These are phyloP conservation scores for Ascochyta rabiei DNA, from an alignment of 2,329 filamentous ascomycete species.

Conservation along the genomic window DNA sequence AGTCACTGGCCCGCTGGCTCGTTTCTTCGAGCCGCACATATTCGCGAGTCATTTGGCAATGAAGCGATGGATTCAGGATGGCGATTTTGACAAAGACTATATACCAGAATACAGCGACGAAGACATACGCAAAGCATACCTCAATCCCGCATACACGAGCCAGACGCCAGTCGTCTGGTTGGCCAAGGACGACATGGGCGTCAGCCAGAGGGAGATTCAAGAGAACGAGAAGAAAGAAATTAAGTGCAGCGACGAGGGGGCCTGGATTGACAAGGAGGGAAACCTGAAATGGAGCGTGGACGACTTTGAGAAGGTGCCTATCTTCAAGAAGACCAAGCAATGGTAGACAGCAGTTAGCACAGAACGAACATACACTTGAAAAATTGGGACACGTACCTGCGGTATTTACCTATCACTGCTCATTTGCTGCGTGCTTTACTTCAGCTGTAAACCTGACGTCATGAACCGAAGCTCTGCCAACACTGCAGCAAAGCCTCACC, in stretches of 20 bases:
- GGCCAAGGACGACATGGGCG: conserved; percentile 40
- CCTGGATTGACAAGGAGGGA: conserved; percentile 42
- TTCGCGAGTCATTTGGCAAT: conserved; percentile 44
- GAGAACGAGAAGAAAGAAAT: conserved; percentile 40
- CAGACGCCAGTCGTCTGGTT: conserved; percentile 44
- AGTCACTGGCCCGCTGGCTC: conserved; percentile 38
- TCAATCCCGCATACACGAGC: conserved; percentile 44
- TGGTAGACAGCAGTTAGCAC: conserved; percentile 26
- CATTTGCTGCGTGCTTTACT: neutral
- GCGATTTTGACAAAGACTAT: conserved; percentile 39
- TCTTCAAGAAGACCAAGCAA: conserved; percentile 38
- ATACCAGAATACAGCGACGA: conserved; percentile 43
- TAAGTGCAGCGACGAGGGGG: conserved; percentile 39
- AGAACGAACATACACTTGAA: neutral
- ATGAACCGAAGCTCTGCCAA: conserved; percentile 1
- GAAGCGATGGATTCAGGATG: conserved; percentile 42
- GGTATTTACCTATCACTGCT: no score
- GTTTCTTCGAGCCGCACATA: conserved; percentile 45
- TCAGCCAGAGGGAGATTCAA: conserved; percentile 38
- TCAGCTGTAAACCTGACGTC: conserved; percentile 1
- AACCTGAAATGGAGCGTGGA: conserved; percentile 39
- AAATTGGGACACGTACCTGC: neutral
- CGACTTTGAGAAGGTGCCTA: conserved; percentile 40
- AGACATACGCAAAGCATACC: conserved; percentile 42
- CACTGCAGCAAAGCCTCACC: neutral